These are phyloP conservation scores for Aureobasidium namibiae DNA, from an alignment of 2,329 filamentous ascomycete genomes.

Conservation along the genomic window DNA sequence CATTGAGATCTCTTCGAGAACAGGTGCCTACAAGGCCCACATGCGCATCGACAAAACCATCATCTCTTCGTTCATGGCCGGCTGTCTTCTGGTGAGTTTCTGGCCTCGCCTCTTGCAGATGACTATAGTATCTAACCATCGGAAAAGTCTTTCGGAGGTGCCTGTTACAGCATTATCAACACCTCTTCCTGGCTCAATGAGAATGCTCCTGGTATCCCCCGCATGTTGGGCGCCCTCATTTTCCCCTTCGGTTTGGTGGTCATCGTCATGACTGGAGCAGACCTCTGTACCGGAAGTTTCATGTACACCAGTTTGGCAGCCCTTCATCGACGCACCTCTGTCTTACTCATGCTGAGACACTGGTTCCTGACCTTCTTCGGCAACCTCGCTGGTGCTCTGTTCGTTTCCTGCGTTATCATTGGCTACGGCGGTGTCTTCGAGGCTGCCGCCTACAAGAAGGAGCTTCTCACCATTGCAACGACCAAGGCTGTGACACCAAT, in stretches of 20 bases:
- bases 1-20: slow-evolving; percentile 41
- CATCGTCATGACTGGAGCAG: slow-evolving; percentile 27
- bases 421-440: slow-evolving; percentile 28
- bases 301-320: slow-evolving; percentile 37
- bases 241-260: slow-evolving; percentile 28
- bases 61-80: slow-evolving; percentile 43
- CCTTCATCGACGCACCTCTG: slow-evolving; percentile 32
- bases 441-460: slow-evolving; percentile 31
- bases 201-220: slow-evolving; percentile 26
- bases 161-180: slow-evolving; percentile 19
- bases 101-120: background rate
- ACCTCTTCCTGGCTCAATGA: slow-evolving; percentile 25
- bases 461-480: slow-evolving; percentile 39
- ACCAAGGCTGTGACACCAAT: slow-evolving; percentile 42
- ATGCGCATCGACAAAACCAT: slow-evolving; percentile 48
- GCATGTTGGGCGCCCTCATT: slow-evolving; percentile 26
- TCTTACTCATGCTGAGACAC: slow-evolving; percentile 20
- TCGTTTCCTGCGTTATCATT: slow-evolving; percentile 24
- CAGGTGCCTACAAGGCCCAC: slow-evolving; percentile 44
- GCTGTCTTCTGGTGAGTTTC: slow-evolving; percentile 35
- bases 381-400: slow-evolving; percentile 25
- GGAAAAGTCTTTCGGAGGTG: slow-evolving; percentile 41
- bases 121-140: no score
- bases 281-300: slow-evolving; percentile 27
- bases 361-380: slow-evolving; percentile 26